Conservation (phyloP, 495 filamentous ascomycete genomes). For the Penicillium egyptiacum region DNA sequence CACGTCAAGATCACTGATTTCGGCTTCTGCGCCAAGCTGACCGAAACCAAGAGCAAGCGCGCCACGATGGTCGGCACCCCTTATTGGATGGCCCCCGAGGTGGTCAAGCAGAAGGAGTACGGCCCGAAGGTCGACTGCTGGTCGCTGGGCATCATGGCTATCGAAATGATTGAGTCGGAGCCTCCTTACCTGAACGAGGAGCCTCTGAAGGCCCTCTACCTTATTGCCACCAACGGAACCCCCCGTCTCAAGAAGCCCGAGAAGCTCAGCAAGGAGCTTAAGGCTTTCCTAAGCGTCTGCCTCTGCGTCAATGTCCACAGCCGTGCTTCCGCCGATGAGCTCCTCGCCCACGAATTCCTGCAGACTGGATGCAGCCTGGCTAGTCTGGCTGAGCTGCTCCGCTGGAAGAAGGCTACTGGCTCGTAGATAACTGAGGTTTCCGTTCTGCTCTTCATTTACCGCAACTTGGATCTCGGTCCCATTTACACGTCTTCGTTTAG, state of each 20-base stretch:
- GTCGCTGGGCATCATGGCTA: conserved; percentile 99
- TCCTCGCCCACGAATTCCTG: conserved; percentile 80
- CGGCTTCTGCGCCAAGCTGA: conserved; percentile 98
- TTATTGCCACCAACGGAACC: conserved; percentile 97
- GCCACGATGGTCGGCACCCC: conserved; percentile 99
- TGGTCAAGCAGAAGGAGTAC: conserved; percentile 99
- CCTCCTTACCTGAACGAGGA: conserved; percentile 98
- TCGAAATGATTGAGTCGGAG: conserved; percentile 99
- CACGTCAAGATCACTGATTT: conserved; percentile 99
- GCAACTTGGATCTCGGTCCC: conserved; percentile 29
- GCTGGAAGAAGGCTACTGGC: conserved; percentile 57
- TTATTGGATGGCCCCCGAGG: conserved; percentile 99
- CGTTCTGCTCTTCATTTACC: not conserved
- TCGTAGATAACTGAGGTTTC: conserved; percentile 29
- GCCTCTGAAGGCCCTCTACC: conserved; percentile 89
- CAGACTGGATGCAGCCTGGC: conserved; percentile 64
- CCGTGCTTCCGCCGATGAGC: conserved; percentile 84
- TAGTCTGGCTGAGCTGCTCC: conserved; percentile 81
- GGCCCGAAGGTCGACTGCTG: conserved; percentile 98
- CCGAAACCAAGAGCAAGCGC: conserved; percentile 93
- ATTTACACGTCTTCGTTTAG: conserved; percentile 35
- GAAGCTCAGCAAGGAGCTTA: conserved; percentile 93
- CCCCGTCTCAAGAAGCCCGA: conserved; percentile 96
- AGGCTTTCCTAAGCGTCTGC: conserved; percentile 92
- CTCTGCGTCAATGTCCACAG: conserved; percentile 95